Evolutionary conservation across 352 stramenopile species (phyloP), one percentile per base, ranked within the genome.

Genomic region (Pythium angustatum): DNA sequence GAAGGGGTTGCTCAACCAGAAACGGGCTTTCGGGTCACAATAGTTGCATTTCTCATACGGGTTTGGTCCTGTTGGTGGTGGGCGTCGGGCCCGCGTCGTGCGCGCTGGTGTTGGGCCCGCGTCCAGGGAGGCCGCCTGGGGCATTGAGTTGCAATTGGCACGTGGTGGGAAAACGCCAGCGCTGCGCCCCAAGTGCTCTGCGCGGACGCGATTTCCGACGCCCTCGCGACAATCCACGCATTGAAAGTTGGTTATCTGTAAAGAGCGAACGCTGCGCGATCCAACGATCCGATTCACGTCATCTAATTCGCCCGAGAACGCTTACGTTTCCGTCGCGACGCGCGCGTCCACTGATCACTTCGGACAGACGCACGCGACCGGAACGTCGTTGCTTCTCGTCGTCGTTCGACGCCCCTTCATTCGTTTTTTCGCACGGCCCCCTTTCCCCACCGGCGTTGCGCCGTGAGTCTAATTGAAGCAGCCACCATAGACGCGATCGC

Each of bases 401-500:
- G 43, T 43, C n/a, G n/a, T n/a, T n/a, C n/a, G n/a, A n/a, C n/a
- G n/a, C n/a, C n/a, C n/a, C n/a, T n/a, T n/a, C n/a, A n/a, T n/a
- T n/a, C n/a, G n/a, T n/a, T n/a, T n/a, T n/a, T n/a, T n/a, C n/a
- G n/a, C n/a, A n/a, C n/a, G n/a, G n/a, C n/a, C n/a, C n/a, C n/a
- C n/a, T n/a, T n/a, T n/a, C n/a, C 17, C 40, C 40, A 15, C 40
- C 40, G 40, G 17, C 40, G 40, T n/a, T 24, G 41, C 24, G 45
- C 31, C 9, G 7, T 43, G 28, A n/a, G 27, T n/a, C 49, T 28
- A 44, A 53, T 36, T 47, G 62, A 71, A 68, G 51, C 69, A 52
- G 67, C 52, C 66, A 81, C 62, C 48, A 78, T 82, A 54, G 71
- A 88, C 31, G 55, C 62, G 27, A 75, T 84, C 56, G 70, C 59